Evolutionary conservation across 2,329 filamentous ascomycete species (phyloP).

Genomic region (Fusarium falciforme): DNA sequence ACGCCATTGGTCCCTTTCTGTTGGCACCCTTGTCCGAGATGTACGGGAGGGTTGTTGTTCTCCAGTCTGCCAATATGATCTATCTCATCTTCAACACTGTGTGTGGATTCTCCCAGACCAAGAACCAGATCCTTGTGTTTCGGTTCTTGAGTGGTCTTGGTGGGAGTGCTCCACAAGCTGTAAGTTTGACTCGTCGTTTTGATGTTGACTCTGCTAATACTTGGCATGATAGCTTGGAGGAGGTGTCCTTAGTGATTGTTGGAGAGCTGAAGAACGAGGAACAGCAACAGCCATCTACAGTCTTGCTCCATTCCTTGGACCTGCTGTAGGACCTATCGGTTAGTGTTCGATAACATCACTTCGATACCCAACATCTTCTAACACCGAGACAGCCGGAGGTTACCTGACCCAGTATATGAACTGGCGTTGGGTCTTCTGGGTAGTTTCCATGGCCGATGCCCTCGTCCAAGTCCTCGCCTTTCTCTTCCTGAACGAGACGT

Average conservation of each 20-base stretch:
- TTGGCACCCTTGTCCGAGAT: constrained; percentile 65
- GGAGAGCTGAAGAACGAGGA: constrained; percentile 55
- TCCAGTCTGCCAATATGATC: constrained; percentile 58
- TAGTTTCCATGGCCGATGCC: constrained; percentile 52
- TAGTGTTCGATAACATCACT: too few relatives aligned
- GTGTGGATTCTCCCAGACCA: constrained; percentile 60
- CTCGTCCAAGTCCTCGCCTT: constrained; percentile 50
- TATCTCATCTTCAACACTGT: constrained; percentile 67
- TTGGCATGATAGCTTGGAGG: constrained; percentile 50
- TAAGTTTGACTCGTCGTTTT: constrained; percentile 11
- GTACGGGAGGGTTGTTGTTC: constrained; percentile 59
- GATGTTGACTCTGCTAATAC: background rate
- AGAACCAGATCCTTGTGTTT: constrained; percentile 60
- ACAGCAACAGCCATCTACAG: constrained; percentile 49
- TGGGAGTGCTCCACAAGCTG: constrained; percentile 59
- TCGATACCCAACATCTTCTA: background rate
- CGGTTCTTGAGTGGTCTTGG: constrained; percentile 61
- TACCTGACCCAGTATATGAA: constrained; percentile 51
- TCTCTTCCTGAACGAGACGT: constrained; percentile 54
- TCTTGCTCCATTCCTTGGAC: constrained; percentile 57
- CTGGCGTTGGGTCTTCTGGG: constrained; percentile 61
- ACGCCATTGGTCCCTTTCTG: constrained; percentile 63
- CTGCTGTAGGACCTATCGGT: constrained; percentile 51
- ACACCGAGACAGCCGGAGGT: constrained; percentile 46
- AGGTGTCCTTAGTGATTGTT: constrained; percentile 61